phyloP scores from a whole-genome alignment of 192 early-diverging fungal species.

The Cetraspora pellucida region DNA sequence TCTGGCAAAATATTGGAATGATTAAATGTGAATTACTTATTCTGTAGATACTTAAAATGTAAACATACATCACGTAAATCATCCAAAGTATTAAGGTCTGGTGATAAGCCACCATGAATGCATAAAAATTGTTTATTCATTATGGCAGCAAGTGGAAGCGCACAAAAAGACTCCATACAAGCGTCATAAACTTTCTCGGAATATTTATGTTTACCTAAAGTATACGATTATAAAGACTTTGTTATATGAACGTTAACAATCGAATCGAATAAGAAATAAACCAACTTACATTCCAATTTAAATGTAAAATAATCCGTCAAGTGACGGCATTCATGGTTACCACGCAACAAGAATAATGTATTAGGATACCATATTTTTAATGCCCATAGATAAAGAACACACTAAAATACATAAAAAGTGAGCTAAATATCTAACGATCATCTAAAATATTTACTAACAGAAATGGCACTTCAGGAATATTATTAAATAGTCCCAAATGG shows the following conservation, averaged over 20 bases:
- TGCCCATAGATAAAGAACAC: slow-evolving; percentile 86
- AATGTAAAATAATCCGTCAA: slow-evolving; percentile 98
- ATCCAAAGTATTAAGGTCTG: slow-evolving; percentile 89
- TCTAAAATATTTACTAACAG: too few species aligned
- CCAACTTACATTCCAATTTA: slow-evolving; percentile 87
- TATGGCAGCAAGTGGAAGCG: slow-evolving; percentile 87
- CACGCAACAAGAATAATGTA: slow-evolving; percentile 85
- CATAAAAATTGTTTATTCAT: slow-evolving; percentile 97
- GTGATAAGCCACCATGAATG: slow-evolving; percentile 94
- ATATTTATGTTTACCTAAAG: slow-evolving; percentile 89
- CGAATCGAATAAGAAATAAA: neutral
- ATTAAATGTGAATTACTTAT: neutral
- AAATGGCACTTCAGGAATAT: neutral
- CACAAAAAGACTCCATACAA: slow-evolving; percentile 89
- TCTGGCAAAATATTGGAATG: slow-evolving; percentile 45
- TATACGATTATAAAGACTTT: neutral
- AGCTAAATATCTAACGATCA: too few species aligned
- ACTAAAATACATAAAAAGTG: slow-evolving; percentile 50
- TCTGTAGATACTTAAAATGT: neutral
- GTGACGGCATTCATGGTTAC: slow-evolving; percentile 97
- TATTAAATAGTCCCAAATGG: neutral
- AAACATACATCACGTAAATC: slow-evolving; percentile 69
- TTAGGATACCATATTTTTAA: slow-evolving; percentile 92
- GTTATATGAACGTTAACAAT: neutral
- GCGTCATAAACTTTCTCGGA: slow-evolving; percentile 88